These are phyloP conservation scores for Kalmanozyma brasiliensis DNA, from an alignment of 1,284 basidiomycete species.

Conservation along the genomic window DNA sequence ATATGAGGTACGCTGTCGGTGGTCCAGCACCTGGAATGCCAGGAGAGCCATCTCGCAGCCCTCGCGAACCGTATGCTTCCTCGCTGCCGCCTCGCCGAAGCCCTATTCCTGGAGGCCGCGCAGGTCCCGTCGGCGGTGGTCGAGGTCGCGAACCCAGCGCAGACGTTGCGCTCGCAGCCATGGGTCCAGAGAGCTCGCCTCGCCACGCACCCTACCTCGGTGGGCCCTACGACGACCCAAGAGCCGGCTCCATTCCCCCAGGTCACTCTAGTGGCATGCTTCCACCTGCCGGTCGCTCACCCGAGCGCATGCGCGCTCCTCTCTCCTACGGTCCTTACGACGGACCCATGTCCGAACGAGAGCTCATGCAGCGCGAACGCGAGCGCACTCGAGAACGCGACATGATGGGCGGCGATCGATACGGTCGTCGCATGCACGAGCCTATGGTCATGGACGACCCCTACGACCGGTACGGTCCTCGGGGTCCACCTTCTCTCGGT, in stretches of 20 bases:
- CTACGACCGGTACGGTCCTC: slow-evolving; percentile 42
- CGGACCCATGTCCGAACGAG: slow-evolving; percentile 35
- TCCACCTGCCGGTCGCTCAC: slow-evolving; percentile 38
- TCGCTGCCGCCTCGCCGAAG: slow-evolving; percentile 36
- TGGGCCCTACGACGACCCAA: slow-evolving; percentile 36
- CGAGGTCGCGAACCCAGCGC: slow-evolving; percentile 40
- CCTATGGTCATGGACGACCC: slow-evolving; percentile 43
- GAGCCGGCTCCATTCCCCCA: slow-evolving; percentile 28
- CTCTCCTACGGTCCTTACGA: slow-evolving; percentile 36
- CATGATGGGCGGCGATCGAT: slow-evolving; percentile 43
- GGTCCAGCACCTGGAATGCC: slow-evolving; percentile 28
- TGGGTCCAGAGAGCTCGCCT: slow-evolving; percentile 36
- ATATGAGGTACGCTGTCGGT: slow-evolving; percentile 25
- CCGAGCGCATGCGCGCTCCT: slow-evolving; percentile 45
- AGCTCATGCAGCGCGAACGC: slow-evolving; percentile 32
- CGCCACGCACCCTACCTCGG: slow-evolving; percentile 32
- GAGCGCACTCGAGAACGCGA: slow-evolving; percentile 43
- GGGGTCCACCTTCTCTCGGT: slow-evolving; percentile 35
- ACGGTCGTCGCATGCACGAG: slow-evolving; percentile 38
- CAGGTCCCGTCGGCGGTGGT: slow-evolving; percentile 10
- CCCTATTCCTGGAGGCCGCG: slow-evolving; percentile 18
- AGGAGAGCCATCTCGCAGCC: slow-evolving; percentile 27
- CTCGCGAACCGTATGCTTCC: slow-evolving; percentile 25
- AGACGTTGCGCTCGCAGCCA: slow-evolving; percentile 27
- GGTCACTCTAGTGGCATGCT: slow-evolving; percentile 28